Evolutionary conservation across 2,329 filamentous ascomycete species (phyloP).

Genomic region (Penicillium sp.): DNA sequence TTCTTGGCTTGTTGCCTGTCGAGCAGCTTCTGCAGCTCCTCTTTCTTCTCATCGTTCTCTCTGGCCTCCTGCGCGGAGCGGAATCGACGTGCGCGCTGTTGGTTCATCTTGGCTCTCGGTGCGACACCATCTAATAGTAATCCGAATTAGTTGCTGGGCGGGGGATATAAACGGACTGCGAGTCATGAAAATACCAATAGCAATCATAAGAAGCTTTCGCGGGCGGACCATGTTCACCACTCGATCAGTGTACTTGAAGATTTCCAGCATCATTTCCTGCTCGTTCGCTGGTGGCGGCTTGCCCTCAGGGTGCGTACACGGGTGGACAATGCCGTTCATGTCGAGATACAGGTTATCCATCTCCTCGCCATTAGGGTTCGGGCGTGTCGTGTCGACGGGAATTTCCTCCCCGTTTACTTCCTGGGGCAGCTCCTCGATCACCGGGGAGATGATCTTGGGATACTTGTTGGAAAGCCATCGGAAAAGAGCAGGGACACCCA

Average conservation of each 20-base stretch:
- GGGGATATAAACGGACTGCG: neutral
- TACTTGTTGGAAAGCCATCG: constrained; percentile 97
- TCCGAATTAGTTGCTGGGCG: neutral
- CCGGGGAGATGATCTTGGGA: constrained; percentile 91
- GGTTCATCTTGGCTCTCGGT: constrained; percentile 98
- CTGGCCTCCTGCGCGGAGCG: constrained; percentile 90
- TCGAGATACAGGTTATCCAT: constrained; percentile 97
- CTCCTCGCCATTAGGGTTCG: constrained; percentile 96
- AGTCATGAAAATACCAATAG: constrained; percentile 63
- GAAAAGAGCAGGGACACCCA: constrained; percentile 95
- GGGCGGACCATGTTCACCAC: constrained; percentile 98
- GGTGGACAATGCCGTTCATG: constrained; percentile 99
- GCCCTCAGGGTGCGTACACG: constrained; percentile 96
- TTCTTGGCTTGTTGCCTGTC: constrained; percentile 71
- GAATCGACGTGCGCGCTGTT: constrained; percentile 94
- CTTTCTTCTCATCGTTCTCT: constrained; percentile 89
- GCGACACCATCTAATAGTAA: constrained; percentile 76
- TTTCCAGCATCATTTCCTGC: constrained; percentile 98
- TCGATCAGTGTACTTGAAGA: constrained; percentile 98
- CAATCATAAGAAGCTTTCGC: constrained; percentile 93
- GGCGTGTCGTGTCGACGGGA: constrained; percentile 77
- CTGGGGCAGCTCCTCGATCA: constrained; percentile 79
- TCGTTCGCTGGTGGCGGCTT: constrained; percentile 86
- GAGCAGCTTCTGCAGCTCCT: constrained; percentile 80
- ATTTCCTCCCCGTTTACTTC: constrained; percentile 80